Evolutionary conservation across 768 basidiomycete genomes (phyloP), one percentile per base, ranked within the genome.

Genomic region (Pisolithus albus): DNA sequence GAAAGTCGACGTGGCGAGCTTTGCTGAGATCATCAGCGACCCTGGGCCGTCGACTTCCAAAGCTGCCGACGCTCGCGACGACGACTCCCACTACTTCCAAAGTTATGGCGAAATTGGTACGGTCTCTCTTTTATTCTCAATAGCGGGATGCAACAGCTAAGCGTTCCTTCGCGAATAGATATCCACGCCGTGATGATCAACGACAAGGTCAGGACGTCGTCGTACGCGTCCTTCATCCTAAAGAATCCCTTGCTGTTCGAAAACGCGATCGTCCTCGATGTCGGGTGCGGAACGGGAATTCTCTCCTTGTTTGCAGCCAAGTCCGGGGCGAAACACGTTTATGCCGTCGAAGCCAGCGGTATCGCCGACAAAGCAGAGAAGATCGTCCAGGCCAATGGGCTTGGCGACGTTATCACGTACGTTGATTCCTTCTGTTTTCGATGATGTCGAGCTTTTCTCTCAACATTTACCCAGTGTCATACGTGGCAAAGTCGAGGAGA

Each of bases 141-240:
- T 26, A 16, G n/a, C 15, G n/a, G 5, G 13, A 10, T 13, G 34
- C 24, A 4, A 16, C 19, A 34, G 23, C 52, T 46, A 8, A 30
- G 30, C 30, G 30, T 30, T 2, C 19, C 24, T 1, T 13, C 5
- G 13, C 13, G 16, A 50, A n/a, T 61, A 93, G 92, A 96, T 57
- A 94, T 96, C 46, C 95, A 98, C 64, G 88, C 92, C 28, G 80
- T 92, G 54, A 98, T 98, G 95, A 88, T 98, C 52, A 87, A 91
- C 62, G 95, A 98, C 64, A 86, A 86, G 73, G 89, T 94, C 45
- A 80, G 95, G 49, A 98, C 95, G 2, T 83, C 93, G 21, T 85
- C 92, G 1, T 98, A 98, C 65, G 92, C 91, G 10, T 79, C 86
- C 18, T 98, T 90, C 70, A 94, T 97, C 65, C 73, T 94, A 24